phyloP scores from a whole-genome alignment of 164 flowering plant species.

The Vitis labrusca region DNA sequence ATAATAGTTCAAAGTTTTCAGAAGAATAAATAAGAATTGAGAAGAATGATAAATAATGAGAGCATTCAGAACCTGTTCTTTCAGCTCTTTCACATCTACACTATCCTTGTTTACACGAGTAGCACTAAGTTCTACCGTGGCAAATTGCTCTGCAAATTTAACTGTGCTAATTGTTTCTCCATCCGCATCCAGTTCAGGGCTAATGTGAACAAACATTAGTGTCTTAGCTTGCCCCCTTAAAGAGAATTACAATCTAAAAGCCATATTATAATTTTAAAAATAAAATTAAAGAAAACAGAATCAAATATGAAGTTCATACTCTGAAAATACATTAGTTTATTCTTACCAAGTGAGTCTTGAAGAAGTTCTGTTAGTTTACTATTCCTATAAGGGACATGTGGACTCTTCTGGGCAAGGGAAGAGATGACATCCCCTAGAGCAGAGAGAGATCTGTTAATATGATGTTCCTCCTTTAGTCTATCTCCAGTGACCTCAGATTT shows the following conservation, averaged over 20 bases:
- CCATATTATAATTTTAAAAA: not conserved
- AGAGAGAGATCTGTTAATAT: slow-evolving; percentile 84
- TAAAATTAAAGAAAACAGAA: not conserved
- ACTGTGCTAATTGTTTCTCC: slow-evolving; percentile 81
- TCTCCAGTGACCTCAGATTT: slow-evolving; percentile 92
- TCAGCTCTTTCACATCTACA: slow-evolving; percentile 56
- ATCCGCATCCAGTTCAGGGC: slow-evolving; percentile 72
- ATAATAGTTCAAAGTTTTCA: not conserved
- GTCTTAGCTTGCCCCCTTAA: slow-evolving; percentile 97
- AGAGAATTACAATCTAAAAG: slow-evolving; percentile 1
- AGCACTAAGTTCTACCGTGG: slow-evolving; percentile 68
- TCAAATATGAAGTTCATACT: not conserved
- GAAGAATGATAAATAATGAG: not conserved
- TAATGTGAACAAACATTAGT: slow-evolving; percentile 93
- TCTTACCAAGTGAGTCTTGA: slow-evolving; percentile 85
- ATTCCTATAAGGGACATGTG: slow-evolving; percentile 89
- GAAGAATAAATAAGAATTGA: not conserved
- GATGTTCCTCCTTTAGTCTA: slow-evolving; percentile 91
- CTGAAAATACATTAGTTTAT: not conserved
- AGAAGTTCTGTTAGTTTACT: slow-evolving; percentile 80
- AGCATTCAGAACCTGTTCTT: slow-evolving; percentile 48
- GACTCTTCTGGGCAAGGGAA: slow-evolving; percentile 81
- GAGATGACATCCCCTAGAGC: slow-evolving; percentile 94
- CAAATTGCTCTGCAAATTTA: slow-evolving; percentile 80
- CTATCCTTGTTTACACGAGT: slow-evolving; percentile 59